Evolutionary conservation across 768 basidiomycete genomes (phyloP).

Genomic region (Rhodotorula diobovata): DNA sequence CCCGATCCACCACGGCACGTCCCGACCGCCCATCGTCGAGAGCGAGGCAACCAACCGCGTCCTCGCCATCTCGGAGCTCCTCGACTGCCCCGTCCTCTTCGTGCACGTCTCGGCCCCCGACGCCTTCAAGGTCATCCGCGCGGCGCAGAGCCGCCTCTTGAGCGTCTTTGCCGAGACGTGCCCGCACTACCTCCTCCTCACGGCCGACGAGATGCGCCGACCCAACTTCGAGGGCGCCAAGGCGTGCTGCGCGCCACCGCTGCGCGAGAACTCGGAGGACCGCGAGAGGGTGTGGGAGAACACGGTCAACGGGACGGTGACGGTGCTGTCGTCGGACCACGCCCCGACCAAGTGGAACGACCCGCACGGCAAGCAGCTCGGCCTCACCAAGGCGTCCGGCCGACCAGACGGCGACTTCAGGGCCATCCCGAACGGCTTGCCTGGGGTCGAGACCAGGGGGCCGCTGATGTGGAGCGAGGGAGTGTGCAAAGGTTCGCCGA

Average conservation of each 20-base stretch:
- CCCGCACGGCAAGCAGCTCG: conserved; percentile 45
- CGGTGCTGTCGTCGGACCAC: conserved; percentile 47
- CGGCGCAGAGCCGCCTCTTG: conserved; percentile 44
- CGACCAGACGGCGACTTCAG: conserved; percentile 45
- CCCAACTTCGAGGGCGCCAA: conserved; percentile 46
- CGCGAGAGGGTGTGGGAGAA: conserved; percentile 45
- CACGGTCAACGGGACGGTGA: conserved; percentile 45
- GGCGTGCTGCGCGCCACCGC: conserved; percentile 45
- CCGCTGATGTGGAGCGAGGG: conserved; percentile 47
- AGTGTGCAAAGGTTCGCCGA: conserved; percentile 42
- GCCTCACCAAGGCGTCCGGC: conserved; percentile 41
- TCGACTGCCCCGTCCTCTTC: conserved; percentile 46
- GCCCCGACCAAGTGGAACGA: conserved; percentile 46
- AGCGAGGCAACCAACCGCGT: conserved; percentile 47
- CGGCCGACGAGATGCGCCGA: conserved; percentile 44
- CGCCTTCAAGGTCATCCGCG: conserved; percentile 43
- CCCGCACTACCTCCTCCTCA: conserved; percentile 46
- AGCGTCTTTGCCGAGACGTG: conserved; percentile 47
- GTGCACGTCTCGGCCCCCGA: conserved; percentile 46
- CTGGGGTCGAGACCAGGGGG: conserved; percentile 48
- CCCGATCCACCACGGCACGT: conserved; percentile 45
- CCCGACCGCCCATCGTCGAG: conserved; percentile 45
- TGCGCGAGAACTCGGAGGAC: conserved; percentile 43
- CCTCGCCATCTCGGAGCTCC: conserved; percentile 44
- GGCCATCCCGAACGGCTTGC: conserved; percentile 48